These are phyloP conservation scores for Clonostachys sp. DNA, from an alignment of 2,329 filamentous ascomycete genomes.

Conservation along the genomic window DNA sequence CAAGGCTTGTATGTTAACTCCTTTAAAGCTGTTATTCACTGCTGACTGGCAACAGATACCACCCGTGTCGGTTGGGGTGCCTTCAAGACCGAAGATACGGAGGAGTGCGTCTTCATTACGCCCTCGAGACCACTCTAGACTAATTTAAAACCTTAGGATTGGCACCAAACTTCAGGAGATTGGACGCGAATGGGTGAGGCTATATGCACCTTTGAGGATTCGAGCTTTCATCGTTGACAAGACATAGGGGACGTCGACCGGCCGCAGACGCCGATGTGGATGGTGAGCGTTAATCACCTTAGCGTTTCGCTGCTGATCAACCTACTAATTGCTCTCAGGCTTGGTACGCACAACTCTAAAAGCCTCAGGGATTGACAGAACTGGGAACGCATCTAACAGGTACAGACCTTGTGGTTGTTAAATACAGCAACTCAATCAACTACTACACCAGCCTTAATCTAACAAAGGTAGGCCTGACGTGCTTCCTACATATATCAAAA, in stretches of 20 bases:
- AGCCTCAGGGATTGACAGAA: conserved; percentile 37
- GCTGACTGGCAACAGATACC: conserved; percentile 40
- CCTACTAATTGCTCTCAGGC: conserved; percentile 14
- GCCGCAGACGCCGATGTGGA: conserved; percentile 53
- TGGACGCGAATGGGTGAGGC: conserved; percentile 31
- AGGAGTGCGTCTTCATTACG: conserved; percentile 20
- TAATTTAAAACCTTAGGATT: conserved; percentile 14
- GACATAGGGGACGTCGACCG: conserved; percentile 40
- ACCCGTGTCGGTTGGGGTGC: conserved; percentile 59
- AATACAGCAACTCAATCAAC: conserved; percentile 56
- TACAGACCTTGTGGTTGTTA: conserved; percentile 51
- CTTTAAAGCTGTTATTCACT: conserved; percentile 8
- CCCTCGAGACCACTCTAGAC: conserved; percentile 9
- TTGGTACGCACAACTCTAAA: conserved; percentile 13
- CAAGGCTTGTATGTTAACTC: conserved; percentile 49
- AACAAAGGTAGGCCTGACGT: conserved; percentile 32
- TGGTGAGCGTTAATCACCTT: conserved; percentile 25
- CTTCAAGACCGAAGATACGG: conserved; percentile 60
- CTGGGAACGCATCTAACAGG: conserved; percentile 10
- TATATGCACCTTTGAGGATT: conserved; percentile 7
- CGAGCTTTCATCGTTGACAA: conserved; percentile 11
- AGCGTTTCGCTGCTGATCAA: conserved; percentile 8
- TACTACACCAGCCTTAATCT: conserved; percentile 58
- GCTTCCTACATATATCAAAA: conserved; percentile 6
- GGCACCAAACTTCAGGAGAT: conserved; percentile 40